A percentile compares a stretch with the other conserved stretches of the same genome.
phyloP scores from a whole-genome alignment of 192 early-diverging fungal genomes.

The Linnemannia elongata region DNA sequence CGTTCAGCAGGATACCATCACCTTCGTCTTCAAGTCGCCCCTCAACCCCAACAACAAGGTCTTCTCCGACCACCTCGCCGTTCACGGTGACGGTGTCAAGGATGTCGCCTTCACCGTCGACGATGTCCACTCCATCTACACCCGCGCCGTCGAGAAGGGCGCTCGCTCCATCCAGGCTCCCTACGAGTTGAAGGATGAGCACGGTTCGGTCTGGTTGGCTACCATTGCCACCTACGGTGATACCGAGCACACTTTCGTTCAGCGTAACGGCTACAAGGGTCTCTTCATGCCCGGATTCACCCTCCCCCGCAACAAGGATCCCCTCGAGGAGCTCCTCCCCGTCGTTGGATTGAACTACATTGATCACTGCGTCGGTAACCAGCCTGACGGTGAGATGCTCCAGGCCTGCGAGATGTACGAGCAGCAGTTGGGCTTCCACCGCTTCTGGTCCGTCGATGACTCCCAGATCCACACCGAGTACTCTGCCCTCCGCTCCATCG shows the following conservation, averaged over 20 bases:
- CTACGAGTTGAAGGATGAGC: conserved; percentile 83
- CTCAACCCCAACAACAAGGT: conserved; percentile 84
- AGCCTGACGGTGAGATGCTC: conserved; percentile 93
- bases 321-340: conserved; percentile 74
- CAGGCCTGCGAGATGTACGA: conserved; percentile 88
- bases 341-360: conserved; percentile 78
- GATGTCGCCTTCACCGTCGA: conserved; percentile 96
- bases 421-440: conserved; percentile 93
- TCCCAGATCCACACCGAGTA: conserved; percentile 96
- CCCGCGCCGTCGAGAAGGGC: conserved; percentile 86
- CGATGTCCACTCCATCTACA: conserved; percentile 83
- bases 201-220: conserved; percentile 93
- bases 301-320: conserved; percentile 59
- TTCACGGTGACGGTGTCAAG: conserved; percentile 95
- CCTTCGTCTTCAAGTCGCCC: conserved; percentile 94
- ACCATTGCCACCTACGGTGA: conserved; percentile 96
- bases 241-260: conserved; percentile 95
- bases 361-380: conserved; percentile 97
- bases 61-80: conserved; percentile 77
- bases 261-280: conserved; percentile 87
- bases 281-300: conserved; percentile 88
- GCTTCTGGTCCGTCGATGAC: conserved; percentile 99
- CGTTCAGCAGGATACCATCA: conserved; percentile 83
- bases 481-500: conserved; percentile 93
- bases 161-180: conserved; percentile 86